Base-by-base conservation (phyloP, 202 grass and related monocot genomes). In the Musa balbisiana region DNA sequence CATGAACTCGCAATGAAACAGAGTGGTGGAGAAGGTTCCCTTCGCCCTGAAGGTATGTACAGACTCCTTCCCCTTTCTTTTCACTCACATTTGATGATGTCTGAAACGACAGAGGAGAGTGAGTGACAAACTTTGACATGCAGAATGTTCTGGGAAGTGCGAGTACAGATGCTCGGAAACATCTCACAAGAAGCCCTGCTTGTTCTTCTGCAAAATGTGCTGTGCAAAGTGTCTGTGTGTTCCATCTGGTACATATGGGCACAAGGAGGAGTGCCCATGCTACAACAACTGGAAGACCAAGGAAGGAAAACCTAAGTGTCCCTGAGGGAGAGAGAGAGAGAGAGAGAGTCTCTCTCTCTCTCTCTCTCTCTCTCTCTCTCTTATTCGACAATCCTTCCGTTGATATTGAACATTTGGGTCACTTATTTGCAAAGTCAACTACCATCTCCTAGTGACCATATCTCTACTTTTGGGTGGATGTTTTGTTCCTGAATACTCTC, bases 181-280 rank as follows among this genome's bases (percentile, higher is more conserved):
- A 23, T 24, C n/a, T 64, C 17, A 64, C 62, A 84, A 22, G 69
- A 73, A 16, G 8, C 49, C 26, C 0, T 74, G 13, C 25, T 26
- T 49, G 76, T 12, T 52, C 73, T 83, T 65, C 64, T 79, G 78
- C 62, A 75, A 83, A 9, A 58, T 85, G 20, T 92, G 90, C 79
- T 92, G 83, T 70, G 0, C 69, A 15, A 87, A 56, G 65, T 92
- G 83, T 23, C 16, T 82, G 4, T 92, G 86, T 11, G 86, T 92
- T 22, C 87, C 86, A 0, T 92, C 89, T 0, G 86, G 79, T 2
- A 92, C 86, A 0, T 77, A 5, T 29, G 86, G 86, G 20, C 53
- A 89, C 78, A 92, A 82, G 78, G 71, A 92, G 22, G 89, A 89
- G 19, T 89, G 86, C 51, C 89, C 83, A 0, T 92, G 89, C 78